These are phyloP conservation scores for Suillus spraguei DNA, from an alignment of 768 basidiomycete genomes.

Conservation along the genomic window DNA sequence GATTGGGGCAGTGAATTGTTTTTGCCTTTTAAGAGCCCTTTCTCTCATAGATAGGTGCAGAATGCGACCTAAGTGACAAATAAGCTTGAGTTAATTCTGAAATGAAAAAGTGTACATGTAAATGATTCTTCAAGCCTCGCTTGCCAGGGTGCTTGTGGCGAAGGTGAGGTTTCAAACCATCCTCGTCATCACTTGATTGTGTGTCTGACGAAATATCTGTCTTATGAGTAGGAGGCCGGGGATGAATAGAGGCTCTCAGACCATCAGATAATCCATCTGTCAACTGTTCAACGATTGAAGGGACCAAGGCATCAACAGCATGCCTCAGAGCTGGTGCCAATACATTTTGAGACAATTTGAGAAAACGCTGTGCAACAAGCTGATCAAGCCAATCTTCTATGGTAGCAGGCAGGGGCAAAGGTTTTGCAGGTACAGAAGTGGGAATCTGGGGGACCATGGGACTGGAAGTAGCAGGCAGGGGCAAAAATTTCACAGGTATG, in stretches of 20 bases:
- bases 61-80: conserved; percentile 2
- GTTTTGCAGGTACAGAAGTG: neutral
- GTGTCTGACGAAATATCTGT: neutral
- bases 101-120: neutral
- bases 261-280: neutral
- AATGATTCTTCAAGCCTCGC: too few species aligned
- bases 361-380: conserved; percentile 1
- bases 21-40: neutral
- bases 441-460: neutral
- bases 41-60: neutral
- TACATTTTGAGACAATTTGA: conserved; percentile 1
- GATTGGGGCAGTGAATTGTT: neutral
- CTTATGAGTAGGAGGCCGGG: neutral
- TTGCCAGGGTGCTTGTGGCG: too few species aligned
- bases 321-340: neutral
- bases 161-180: too few species aligned
- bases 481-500: too few species aligned
- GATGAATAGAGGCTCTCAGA: neutral
- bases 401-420: conserved; percentile 2
- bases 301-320: neutral
- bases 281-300: neutral
- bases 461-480: neutral
- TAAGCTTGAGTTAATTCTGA: too few species aligned
- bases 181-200: too few species aligned
- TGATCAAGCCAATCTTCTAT: too few species aligned